Conservation (phyloP, 495 filamentous ascomycete species). For the Sordaria brevicollis region DNA sequence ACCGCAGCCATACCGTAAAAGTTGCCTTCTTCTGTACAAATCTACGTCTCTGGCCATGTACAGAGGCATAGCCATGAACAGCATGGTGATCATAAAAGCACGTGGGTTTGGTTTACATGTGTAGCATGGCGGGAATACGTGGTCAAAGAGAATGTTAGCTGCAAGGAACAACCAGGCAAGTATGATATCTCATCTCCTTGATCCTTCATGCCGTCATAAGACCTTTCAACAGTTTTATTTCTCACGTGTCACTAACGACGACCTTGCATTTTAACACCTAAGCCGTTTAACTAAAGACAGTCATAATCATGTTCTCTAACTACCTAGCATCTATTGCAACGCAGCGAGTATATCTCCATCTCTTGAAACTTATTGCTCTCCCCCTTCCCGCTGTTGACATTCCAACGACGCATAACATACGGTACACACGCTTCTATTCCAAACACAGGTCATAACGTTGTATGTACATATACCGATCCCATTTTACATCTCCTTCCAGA, state of each 20-base stretch:
- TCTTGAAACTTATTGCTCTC: not conserved
- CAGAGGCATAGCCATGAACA: not conserved
- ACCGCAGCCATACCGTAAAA: not conserved
- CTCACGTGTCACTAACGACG: not conserved
- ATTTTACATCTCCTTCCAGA: not conserved
- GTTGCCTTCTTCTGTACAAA: not conserved
- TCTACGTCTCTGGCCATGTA: not conserved
- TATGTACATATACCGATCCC: not conserved
- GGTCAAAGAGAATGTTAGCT: not conserved
- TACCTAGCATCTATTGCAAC: not conserved
- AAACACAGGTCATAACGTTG: not conserved
- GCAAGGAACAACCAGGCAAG: not conserved
- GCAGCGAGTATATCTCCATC: not conserved
- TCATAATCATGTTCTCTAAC: not conserved
- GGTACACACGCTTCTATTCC: not conserved
- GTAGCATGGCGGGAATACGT: not conserved
- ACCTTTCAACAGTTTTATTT: not conserved
- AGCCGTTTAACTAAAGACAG: not conserved
- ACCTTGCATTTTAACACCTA: not conserved
- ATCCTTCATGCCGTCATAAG: not conserved
- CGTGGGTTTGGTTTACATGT: not conserved
- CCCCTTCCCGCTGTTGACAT: not conserved
- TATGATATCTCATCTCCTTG: not conserved
- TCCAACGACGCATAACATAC: not conserved
- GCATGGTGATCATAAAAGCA: not conserved